Evolutionary conservation across 1,284 basidiomycete genomes (phyloP), one percentile per base, ranked within the genome.

Genomic region (Agroathelia rolfsii): DNA sequence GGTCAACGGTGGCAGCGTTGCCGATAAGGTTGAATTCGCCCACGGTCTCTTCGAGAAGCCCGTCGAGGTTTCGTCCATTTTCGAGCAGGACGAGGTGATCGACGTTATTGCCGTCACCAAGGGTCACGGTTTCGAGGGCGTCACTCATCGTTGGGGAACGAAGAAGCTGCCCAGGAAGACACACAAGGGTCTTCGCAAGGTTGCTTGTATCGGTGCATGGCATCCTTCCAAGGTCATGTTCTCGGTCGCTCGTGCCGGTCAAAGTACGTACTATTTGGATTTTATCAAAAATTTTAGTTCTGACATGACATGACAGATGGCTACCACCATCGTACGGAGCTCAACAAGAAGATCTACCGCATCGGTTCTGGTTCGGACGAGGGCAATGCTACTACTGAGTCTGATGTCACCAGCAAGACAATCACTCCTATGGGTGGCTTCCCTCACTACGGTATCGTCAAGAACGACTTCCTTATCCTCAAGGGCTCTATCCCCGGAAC

Each of bases 121-220:
- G 73, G 95, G 95, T 80, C 88, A 97, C 62, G 95, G 95, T 56
- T 96, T 92, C 66, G 93, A 97, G 74, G 95, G 95, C 81, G 94
- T 97, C 41, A 98, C 93, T 46, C 86, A 90, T 64, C 82, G 95
- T 63, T 98, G 95, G 95, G 95, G 95, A 49, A 93, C 88, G 60
- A 97, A 92, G 82, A 94, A 93, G 71, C 76, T 98, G 41, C 94
- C 94, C 40, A 76, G 94, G 53, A 97, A 98, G 76, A 97, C 94
- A 38, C 94, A 98, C 80, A 94, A 94, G 66, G 94, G 94, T 88
- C 86, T 96, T 51, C 87, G 93, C 62, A 96, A 97, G 70, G 92
- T 96, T 49, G 94, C 94, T 59, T 99, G 95, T 83, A 97, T 99
- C 54, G 94, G 94, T 72, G 92, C 92, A 57, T 95, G 92, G 92